Percentiles rank a stretch among this genome's conserved stretches.
phyloP scores from a whole-genome alignment of 108 stramenopile species.

The Cyclotella sp. region DNA sequence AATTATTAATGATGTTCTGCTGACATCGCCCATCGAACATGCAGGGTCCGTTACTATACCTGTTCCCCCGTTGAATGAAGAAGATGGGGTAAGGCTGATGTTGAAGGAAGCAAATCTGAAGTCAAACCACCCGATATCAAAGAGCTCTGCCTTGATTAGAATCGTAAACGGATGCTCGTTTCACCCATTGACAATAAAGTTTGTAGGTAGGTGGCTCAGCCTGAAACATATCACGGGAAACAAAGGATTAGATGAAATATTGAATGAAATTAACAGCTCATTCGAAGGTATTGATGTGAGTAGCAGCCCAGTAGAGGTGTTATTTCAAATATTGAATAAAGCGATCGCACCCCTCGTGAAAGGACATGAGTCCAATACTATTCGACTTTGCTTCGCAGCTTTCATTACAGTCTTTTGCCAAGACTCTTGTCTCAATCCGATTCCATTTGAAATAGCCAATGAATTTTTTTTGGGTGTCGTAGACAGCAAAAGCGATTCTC shows the following conservation, averaged over 20 bases:
- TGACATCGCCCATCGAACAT: constrained; percentile 58
- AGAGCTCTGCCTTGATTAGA: constrained; percentile 47
- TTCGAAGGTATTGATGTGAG: constrained; percentile 23
- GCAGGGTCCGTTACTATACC: constrained; percentile 64
- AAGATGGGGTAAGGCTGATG: constrained; percentile 66
- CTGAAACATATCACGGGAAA: constrained; percentile 75
- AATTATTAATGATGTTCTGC: constrained; percentile 59
- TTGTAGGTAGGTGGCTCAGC: constrained; percentile 76
- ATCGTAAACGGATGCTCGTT: constrained; percentile 70
- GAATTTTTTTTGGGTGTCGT: constrained; percentile 64
- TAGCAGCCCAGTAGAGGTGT: constrained; percentile 57
- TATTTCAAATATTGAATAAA: constrained; percentile 73
- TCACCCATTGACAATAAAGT: constrained; percentile 80
- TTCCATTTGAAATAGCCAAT: constrained; percentile 65
- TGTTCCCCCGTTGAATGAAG: constrained; percentile 66
- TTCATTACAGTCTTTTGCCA: constrained; percentile 73
- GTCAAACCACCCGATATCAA: constrained; percentile 57
- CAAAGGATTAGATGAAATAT: constrained; percentile 69
- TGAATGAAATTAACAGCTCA: constrained; percentile 50
- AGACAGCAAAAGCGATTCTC: constrained; percentile 40
- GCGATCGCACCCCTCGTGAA: constrained; percentile 76
- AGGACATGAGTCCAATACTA: constrained; percentile 70
- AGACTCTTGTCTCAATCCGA: constrained; percentile 49
- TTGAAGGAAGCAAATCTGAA: constrained; percentile 71
- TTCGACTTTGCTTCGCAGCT: constrained; percentile 76